phyloP scores from a whole-genome alignment of 2,329 filamentous ascomycete species.

The Fonsecaea pugnacius region DNA sequence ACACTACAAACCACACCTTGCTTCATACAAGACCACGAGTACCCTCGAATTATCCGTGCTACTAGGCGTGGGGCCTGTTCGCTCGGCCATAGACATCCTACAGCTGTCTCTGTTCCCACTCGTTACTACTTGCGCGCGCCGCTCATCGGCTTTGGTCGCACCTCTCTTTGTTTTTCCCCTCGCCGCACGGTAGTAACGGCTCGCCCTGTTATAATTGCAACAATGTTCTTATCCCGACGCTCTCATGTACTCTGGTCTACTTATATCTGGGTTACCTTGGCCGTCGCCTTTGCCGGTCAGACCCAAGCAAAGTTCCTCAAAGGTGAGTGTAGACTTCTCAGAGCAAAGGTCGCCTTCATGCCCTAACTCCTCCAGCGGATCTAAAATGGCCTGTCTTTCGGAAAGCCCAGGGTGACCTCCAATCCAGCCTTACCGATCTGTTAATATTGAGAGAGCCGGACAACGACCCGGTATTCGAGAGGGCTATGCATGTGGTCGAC shows the following conservation, averaged over 20 bases:
- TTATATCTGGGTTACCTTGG: constrained; percentile 7
- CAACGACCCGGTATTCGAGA: constrained; percentile 28
- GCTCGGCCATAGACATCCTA: neutral
- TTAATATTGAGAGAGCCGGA: constrained; percentile 26
- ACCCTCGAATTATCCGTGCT: neutral
- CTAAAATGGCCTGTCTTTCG: constrained; percentile 26
- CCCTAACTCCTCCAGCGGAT: constrained; percentile 27
- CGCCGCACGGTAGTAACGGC: neutral
- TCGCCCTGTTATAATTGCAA: neutral
- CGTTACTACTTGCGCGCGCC: neutral
- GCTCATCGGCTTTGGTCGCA: neutral
- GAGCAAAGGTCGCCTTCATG: neutral
- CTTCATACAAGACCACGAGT: neutral
- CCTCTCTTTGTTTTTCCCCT: neutral
- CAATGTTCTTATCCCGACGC: constrained; percentile 1
- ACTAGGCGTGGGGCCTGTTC: neutral
- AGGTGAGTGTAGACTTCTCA: constrained; percentile 16
- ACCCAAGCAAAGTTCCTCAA: constrained; percentile 22
- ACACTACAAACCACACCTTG: neutral
- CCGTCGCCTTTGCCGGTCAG: neutral
- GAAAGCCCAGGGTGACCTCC: constrained; percentile 14
- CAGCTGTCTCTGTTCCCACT: neutral
- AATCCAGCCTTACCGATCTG: constrained; percentile 29
- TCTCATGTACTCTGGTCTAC: neutral
- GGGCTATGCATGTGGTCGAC: constrained; percentile 31